phyloP scores from a whole-genome alignment of 805 yeast genomes.

The Candida tammaniensis region DNA sequence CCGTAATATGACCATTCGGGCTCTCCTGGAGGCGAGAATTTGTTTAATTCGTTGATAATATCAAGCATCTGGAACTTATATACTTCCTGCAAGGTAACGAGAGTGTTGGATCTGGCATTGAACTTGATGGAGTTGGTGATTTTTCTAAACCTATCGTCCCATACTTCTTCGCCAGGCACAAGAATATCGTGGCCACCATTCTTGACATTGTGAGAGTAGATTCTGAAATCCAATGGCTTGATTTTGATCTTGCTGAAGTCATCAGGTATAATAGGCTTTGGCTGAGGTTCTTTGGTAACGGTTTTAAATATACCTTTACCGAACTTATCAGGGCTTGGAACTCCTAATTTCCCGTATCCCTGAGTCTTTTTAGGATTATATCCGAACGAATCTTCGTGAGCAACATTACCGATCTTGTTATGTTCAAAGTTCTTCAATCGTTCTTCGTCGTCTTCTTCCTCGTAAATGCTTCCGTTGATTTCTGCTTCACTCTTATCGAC shows the following conservation, averaged over 20 bases:
- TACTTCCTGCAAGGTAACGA: slow-evolving; percentile 42
- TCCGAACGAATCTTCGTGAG: slow-evolving; percentile 12
- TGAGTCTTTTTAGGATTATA: slow-evolving; percentile 9
- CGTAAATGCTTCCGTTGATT: slow-evolving; percentile 13
- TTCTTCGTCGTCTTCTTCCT: slow-evolving; percentile 16
- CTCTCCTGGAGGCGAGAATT: slow-evolving; percentile 12
- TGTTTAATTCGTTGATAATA: slow-evolving; percentile 25
- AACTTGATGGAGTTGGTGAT: slow-evolving; percentile 23
- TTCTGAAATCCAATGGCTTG: slow-evolving; percentile 22
- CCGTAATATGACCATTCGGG: slow-evolving; percentile 32
- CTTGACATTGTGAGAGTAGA: slow-evolving; percentile 36
- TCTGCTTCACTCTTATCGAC: slow-evolving; percentile 16
- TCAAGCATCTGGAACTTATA: slow-evolving; percentile 33
- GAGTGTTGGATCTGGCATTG: slow-evolving; percentile 20
- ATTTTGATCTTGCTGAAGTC: slow-evolving; percentile 11
- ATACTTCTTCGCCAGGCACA: slow-evolving; percentile 24
- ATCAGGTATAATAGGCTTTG: slow-evolving; percentile 14
- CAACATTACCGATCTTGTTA: slow-evolving; percentile 11
- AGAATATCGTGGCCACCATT: slow-evolving; percentile 24
- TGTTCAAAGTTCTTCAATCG: slow-evolving; percentile 8
- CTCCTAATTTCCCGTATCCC: slow-evolving; percentile 11
- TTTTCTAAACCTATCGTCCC: slow-evolving; percentile 21
- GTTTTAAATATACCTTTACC: slow-evolving; percentile 5
- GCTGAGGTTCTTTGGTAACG: slow-evolving; percentile 8
- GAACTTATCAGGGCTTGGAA: slow-evolving; percentile 5